These are phyloP conservation scores for Dryas drummondii DNA, from an alignment of 306 rosid species.

Conservation along the genomic window DNA sequence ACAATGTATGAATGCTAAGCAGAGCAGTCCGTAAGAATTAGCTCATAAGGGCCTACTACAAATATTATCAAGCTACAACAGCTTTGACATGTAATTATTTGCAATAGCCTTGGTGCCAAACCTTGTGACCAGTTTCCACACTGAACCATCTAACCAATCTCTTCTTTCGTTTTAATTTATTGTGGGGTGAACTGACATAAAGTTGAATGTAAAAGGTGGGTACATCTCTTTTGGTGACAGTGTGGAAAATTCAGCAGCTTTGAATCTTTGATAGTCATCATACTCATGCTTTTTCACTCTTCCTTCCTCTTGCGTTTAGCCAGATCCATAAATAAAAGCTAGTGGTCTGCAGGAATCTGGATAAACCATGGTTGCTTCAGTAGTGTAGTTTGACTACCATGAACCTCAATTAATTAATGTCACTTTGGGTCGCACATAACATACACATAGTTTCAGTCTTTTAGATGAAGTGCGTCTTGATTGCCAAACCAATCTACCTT, in stretches of 20 bases:
- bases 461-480: too few species aligned
- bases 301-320: conserved; percentile 1
- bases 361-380: conserved; percentile 9
- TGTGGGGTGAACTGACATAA: conserved; percentile 21
- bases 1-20: too few species aligned
- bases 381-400: conserved; percentile 1
- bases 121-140: background rate
- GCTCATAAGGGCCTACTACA: background rate
- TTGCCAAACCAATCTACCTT: too few species aligned
- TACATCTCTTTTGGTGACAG: conserved; percentile 10
- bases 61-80: background rate
- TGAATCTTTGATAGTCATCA: background rate
- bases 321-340: background rate
- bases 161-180: background rate
- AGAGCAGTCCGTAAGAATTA: background rate
- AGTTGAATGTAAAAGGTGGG: background rate
- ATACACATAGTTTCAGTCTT: too few species aligned
- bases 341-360: background rate
- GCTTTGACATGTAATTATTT: conserved; percentile 5
- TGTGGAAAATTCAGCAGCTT: background rate
- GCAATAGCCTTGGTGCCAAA: background rate
- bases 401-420: background rate
- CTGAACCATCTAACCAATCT: background rate
- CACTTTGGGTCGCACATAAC: background rate
- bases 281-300: background rate